Evolutionary conservation across 2,329 filamentous ascomycete genomes (phyloP).

Genomic region (Colletotrichum eremochloae): DNA sequence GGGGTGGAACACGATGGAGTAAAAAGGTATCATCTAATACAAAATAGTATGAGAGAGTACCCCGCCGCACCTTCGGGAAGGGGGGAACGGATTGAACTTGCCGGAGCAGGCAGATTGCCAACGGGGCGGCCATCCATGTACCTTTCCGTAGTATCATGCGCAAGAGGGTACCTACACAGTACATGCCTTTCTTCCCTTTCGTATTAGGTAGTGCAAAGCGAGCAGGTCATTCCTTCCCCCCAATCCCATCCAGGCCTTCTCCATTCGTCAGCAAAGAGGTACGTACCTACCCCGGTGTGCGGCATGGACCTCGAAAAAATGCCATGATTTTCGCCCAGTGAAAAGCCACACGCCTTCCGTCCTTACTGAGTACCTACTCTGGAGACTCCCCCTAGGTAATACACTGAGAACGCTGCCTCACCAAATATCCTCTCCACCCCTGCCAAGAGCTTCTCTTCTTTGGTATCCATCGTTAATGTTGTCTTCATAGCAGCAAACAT

Average conservation of each 20-base stretch:
- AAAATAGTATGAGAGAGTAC: not conserved
- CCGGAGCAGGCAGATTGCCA: not conserved
- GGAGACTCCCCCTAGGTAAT: too few species aligned
- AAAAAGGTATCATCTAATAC: not conserved
- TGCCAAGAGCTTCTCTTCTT: conserved; percentile 23
- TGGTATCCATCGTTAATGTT: not conserved
- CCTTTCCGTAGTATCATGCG: not conserved
- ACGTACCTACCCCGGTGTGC: conserved; percentile 3
- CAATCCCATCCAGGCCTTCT: conserved; percentile 6
- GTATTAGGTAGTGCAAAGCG: too few species aligned
- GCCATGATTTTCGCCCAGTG: conserved; percentile 2
- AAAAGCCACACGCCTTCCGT: not conserved
- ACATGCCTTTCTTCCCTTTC: not conserved
- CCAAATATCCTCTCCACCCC: conserved; percentile 2
- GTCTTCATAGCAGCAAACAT: not conserved
- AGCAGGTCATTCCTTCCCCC: not conserved
- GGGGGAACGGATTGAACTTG: too few species aligned
- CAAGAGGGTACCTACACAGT: not conserved
- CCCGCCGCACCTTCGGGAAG: too few species aligned
- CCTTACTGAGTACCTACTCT: too few species aligned
- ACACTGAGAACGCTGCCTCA: conserved; percentile 21
- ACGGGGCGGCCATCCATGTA: conserved; percentile 3
- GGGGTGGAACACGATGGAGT: too few species aligned
- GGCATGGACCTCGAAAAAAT: conserved; percentile 7
- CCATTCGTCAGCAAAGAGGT: conserved; percentile 12